Base-by-base conservation (phyloP, 1,284 basidiomycete species). In the Austroboletus rostrupii region DNA sequence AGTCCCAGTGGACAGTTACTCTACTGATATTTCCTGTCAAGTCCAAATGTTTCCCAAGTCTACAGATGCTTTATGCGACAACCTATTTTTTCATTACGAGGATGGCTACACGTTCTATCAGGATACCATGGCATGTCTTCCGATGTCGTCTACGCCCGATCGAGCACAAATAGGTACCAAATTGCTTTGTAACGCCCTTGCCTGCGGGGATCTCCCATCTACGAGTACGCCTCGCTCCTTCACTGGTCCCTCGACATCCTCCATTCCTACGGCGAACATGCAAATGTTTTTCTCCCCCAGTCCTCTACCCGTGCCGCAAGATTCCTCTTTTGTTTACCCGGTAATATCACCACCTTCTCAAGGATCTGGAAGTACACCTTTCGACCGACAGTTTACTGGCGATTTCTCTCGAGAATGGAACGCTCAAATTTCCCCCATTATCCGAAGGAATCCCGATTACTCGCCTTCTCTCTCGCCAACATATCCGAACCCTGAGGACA, bases 301-400 rank as follows among this genome's bases (percentile, higher is more conserved):
- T 44, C 64, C 64, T n/a, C 46, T 69, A n/a, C 46, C 52, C 6
- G 20, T 56, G 9, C 57, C 62, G 0, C 54, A 55, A 29, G 47
- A 47, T 7, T 57, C 59, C 13, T 53, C 53, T 35, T 39, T 62
- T 42, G 28, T 53, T 3, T 56, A 29, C 26, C 59, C 61, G 9
- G 57, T 53, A 14, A 55, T 69, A 43, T 66, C 67, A 10, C 64
- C 59, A 0, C 67, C 61, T 32, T 60, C 54, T 19, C 61, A 57
- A 40, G 64, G 53, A 43, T 52, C 54, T 12, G 56, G 48, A 52
- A 56, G 54, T 23, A 60, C 67, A 1, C 64, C 64, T 10, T 68
- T 66, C n/a, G 64, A 67, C 31, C 59, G 52, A 31, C 62, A 67
- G 32, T 66, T 68, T 37, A 21, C 23, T 20, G 43, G 51, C 45